phyloP scores from a whole-genome alignment of 208 protist species.

The Trypanosoma scelopori region DNA sequence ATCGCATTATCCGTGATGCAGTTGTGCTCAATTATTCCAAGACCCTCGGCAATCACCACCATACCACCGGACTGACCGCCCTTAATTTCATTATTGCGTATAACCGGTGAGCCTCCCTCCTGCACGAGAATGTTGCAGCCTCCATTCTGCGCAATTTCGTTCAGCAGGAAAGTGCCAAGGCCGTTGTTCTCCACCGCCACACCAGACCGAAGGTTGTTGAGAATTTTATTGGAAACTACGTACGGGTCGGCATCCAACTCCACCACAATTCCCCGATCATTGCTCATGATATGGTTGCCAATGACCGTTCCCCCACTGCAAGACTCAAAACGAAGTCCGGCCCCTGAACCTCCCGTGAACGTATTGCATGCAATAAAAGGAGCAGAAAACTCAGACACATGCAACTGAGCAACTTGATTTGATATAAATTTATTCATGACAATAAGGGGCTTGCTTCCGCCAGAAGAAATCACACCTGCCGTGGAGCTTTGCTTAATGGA shows the following conservation, averaged over 20 bases:
- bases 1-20: conserved; percentile 58
- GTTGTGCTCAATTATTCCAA: conserved; percentile 74
- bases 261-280: conserved; percentile 70
- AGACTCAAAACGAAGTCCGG: conserved; percentile 53
- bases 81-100: conserved; percentile 72
- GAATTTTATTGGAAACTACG: conserved; percentile 60
- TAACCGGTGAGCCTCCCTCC: conserved; percentile 60
- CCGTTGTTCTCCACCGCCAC: conserved; percentile 71
- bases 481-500: conserved; percentile 48
- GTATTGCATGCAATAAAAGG: conserved; percentile 74
- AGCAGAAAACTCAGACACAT: conserved; percentile 40
- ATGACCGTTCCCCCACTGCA: conserved; percentile 62
- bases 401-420: conserved; percentile 55
- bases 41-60: conserved; percentile 59
- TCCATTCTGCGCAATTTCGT: conserved; percentile 52
- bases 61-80: conserved; percentile 61
- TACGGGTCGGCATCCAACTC: conserved; percentile 80
- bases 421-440: conserved; percentile 57
- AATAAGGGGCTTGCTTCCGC: conserved; percentile 52
- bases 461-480: conserved; percentile 40
- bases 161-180: conserved; percentile 67
- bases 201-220: conserved; percentile 37
- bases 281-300: conserved; percentile 51
- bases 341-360: conserved; percentile 35
- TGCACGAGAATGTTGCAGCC: conserved; percentile 61